A percentile compares a stretch with the other conserved stretches of the same genome.
These are phyloP conservation scores for Geosiphon pyriformis DNA, from an alignment of 192 early-diverging fungal species.

Conservation along the genomic window DNA sequence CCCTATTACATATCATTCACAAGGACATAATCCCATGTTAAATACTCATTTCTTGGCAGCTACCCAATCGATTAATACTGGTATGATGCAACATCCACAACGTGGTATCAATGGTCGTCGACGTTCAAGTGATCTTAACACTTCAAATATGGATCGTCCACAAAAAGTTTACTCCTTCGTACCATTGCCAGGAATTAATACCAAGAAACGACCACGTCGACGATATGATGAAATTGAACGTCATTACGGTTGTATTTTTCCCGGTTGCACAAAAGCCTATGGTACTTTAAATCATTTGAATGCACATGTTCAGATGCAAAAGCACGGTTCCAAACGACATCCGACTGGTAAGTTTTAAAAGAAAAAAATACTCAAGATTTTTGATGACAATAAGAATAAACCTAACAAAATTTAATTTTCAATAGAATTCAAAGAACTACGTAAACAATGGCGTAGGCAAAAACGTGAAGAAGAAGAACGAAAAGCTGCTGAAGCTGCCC, in stretches of 20 bases:
- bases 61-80: constrained; percentile 5
- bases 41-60: constrained; percentile 20
- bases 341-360: constrained; percentile 34
- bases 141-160: constrained; percentile 13
- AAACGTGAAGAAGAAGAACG: constrained; percentile 46
- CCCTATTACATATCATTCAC: background rate
- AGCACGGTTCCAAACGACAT: constrained; percentile 54
- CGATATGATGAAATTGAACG: constrained; percentile 64
- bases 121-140: background rate
- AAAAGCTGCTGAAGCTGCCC: constrained; percentile 34
- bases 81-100: background rate
- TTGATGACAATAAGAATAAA: background rate
- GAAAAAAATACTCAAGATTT: background rate
- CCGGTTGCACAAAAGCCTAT: constrained; percentile 54
- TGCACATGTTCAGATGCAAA: constrained; percentile 65
- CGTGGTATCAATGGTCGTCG: background rate
- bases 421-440: constrained; percentile 56
- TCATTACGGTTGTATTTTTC: constrained; percentile 53
- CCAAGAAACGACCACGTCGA: constrained; percentile 53
- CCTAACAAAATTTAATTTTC: background rate
- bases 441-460: constrained; percentile 51
- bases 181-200: constrained; percentile 47
- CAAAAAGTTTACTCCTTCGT: constrained; percentile 51
- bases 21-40: constrained; percentile 4
- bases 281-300: constrained; percentile 65